Evolutionary conservation across 2,329 filamentous ascomycete genomes (phyloP).

Genomic region (Fusarium subglutinans): DNA sequence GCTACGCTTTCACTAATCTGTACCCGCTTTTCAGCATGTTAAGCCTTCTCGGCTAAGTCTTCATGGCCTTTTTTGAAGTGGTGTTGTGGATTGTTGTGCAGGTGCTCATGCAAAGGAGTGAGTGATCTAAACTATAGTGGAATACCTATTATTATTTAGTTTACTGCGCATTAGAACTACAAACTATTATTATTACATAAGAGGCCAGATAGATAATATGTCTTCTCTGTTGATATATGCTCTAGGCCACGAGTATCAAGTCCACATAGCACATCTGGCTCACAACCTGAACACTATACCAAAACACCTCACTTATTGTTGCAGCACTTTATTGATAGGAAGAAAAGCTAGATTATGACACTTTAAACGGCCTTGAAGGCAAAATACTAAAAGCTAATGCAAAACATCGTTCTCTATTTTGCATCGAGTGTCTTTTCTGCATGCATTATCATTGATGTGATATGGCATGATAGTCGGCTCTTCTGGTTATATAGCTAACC

Average conservation of each 20-base stretch:
- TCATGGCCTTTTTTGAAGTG: background rate
- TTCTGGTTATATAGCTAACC: background rate
- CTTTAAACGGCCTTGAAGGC: accelerated
- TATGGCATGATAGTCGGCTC: background rate
- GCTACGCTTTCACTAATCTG: accelerated
- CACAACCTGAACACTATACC: background rate
- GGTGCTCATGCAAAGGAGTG: accelerated
- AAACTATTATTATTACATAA: accelerated
- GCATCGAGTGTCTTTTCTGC: background rate
- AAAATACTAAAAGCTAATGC: accelerated
- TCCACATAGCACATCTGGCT: background rate
- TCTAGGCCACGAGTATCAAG: background rate
- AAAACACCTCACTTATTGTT: accelerated
- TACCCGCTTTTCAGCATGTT: accelerated
- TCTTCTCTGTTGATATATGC: background rate
- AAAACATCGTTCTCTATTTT: background rate
- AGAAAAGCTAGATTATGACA: accelerated
- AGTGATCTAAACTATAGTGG: background rate
- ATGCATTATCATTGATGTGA: background rate
- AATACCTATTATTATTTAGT: background rate
- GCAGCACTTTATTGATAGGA: background rate
- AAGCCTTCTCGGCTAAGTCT: background rate
- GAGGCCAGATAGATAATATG: background rate
- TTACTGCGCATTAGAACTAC: accelerated
- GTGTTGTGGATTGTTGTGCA: background rate